phyloP scores from a whole-genome alignment of 768 basidiomycete genomes.

The Lentinula lateritia region DNA sequence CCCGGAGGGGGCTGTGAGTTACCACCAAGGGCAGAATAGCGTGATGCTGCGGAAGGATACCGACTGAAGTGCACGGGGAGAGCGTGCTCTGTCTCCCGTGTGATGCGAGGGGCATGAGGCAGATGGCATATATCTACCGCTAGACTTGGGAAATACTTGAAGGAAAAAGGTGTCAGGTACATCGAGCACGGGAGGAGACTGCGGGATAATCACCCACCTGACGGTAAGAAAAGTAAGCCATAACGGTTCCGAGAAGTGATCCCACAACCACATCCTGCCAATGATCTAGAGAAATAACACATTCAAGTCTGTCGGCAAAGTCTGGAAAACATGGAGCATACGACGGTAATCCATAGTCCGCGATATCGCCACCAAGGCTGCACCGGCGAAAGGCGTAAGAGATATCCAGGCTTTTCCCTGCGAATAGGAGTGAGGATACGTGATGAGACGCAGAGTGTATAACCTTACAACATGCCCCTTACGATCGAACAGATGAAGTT shows the following conservation, averaged over 20 bases:
- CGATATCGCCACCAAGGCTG: constrained; percentile 73
- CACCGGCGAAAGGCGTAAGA: constrained; percentile 70
- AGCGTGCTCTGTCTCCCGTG: constrained; percentile 28
- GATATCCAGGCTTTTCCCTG: constrained; percentile 82
- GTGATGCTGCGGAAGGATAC: not conserved
- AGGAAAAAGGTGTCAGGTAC: not conserved
- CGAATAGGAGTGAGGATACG: not conserved
- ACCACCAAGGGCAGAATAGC: not conserved
- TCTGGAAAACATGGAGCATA: constrained; percentile 17
- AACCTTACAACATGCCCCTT: constrained; percentile 64
- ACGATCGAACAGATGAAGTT: constrained; percentile 84
- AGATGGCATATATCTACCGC: constrained; percentile 55
- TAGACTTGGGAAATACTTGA: constrained; percentile 63
- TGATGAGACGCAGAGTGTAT: not conserved
- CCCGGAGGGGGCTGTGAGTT: not conserved
- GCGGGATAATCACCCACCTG: constrained; percentile 25
- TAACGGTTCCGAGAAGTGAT: constrained; percentile 60
- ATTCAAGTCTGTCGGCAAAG: too few species aligned
- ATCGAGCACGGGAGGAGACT: not conserved
- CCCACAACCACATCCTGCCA: constrained; percentile 90
- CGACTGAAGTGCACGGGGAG: constrained; percentile 27
- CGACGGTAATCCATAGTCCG: constrained; percentile 92
- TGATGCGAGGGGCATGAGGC: constrained; percentile 67
- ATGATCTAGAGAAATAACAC: constrained; percentile 51
- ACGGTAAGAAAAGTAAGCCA: constrained; percentile 74